Conservation (phyloP, 2,329 filamentous ascomycete species). For the Macrophomina phaseolina region DNA sequence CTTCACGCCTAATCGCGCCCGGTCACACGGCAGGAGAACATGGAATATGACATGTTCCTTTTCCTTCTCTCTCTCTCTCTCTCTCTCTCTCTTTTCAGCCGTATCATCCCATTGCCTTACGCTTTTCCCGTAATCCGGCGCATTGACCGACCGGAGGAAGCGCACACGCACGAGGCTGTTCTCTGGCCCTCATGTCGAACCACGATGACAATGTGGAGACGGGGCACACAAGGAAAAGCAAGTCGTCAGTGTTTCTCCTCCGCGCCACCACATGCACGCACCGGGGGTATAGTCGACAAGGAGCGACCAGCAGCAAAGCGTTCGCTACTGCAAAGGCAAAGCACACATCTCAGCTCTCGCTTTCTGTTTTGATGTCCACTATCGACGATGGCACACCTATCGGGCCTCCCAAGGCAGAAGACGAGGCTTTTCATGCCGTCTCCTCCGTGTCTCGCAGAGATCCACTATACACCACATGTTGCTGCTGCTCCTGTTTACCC, state of each 20-base stretch:
- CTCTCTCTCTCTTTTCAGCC: neutral
- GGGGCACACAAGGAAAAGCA: conserved; percentile 8
- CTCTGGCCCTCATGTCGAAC: conserved; percentile 12
- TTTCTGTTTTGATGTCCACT: neutral
- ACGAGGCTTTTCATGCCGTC: neutral
- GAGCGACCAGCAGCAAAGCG: neutral
- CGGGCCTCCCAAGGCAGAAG: neutral
- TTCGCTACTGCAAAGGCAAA: neutral
- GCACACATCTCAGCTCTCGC: neutral
- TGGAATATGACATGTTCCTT: conserved; percentile 21
- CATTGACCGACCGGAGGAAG: conserved; percentile 10
- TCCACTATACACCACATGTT: neutral
- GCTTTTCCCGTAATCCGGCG: neutral
- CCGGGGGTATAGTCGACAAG: neutral
- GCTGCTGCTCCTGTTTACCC: neutral
- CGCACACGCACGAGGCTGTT: conserved; percentile 7
- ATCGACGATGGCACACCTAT: neutral
- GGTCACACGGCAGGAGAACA: neutral
- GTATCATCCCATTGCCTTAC: neutral
- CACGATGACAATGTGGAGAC: conserved; percentile 23
- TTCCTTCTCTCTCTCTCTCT: neutral
- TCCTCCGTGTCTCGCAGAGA: neutral
- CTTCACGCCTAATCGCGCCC: conserved; percentile 18
- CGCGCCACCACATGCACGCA: conserved; percentile 4
- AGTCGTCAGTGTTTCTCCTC: conserved; percentile 3